Base-by-base conservation (phyloP, 352 stramenopile genomes). In the Phytophthora syringae region DNA sequence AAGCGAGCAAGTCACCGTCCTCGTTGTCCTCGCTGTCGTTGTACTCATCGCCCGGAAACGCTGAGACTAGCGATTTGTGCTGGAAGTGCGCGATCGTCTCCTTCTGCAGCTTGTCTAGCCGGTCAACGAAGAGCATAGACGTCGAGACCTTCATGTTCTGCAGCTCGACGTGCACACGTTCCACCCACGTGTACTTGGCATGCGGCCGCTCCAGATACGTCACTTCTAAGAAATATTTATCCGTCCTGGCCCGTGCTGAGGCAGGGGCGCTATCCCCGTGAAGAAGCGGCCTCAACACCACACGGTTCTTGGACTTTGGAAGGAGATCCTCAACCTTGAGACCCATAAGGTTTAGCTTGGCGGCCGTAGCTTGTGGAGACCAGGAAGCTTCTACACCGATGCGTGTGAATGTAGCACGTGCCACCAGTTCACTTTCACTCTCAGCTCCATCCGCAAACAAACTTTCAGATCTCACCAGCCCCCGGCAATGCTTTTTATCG, bases 91-190 rank as follows among this genome's bases (percentile, higher is more conserved):
- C 66, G 1, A 88, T 56, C 5, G 84, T 93, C 58, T 92, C 82
- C 18, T 80, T 74, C 15, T 81, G 61, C 18, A 94, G 54, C 7
- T 57, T 72, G 59, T 88, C 80, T 12, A 95, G 52, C 2, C 87
- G 79, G 63, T 93, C 76, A 9, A 95, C 77, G 52, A 95, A 95
- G 22, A 72, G 77, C 87, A 93, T 94, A 1, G 86, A 91, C 7
- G 86, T 93, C 51, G 83, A 74, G 3, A 93, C 30, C 39, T 86
- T 87, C 18, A 92, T 64, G 36, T 93, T 83, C 59, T 93, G 84
- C 27, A 91, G 44, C 52, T 90, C 72, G 1, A 91, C 64, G 9
- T 65, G 75, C 1, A 91, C 47, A 32, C 74, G 70, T 43, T 94
- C 86, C 18, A 94, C 72, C 67, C 74, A 92, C 20, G 67, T 78